Conservation (phyloP, 2,329 filamentous ascomycete genomes). For the Alternaria gaisen region DNA sequence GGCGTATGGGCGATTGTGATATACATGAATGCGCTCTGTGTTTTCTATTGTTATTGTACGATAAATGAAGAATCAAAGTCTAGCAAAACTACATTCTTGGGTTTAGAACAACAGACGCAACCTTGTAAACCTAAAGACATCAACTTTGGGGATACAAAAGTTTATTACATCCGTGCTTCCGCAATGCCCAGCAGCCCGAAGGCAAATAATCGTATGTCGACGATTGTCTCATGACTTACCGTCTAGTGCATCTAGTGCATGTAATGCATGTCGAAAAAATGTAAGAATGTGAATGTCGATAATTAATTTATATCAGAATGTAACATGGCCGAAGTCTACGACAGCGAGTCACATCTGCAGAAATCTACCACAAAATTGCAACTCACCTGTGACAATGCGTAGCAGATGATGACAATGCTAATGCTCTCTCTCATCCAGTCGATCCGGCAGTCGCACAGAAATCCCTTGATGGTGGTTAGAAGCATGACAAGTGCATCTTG, state of each 20-base stretch:
- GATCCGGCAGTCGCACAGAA: constrained; percentile 18
- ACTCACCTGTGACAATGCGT: constrained; percentile 7
- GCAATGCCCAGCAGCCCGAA: not conserved
- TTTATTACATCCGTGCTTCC: not conserved
- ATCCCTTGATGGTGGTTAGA: constrained; percentile 46
- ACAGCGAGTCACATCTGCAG: not conserved
- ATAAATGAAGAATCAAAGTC: not conserved
- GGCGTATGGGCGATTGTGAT: not conserved
- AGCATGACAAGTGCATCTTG: constrained; percentile 37
- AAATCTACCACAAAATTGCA: not conserved
- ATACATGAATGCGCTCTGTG: not conserved
- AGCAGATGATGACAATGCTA: too few species aligned
- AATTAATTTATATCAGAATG: not conserved
- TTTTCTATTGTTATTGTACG: not conserved
- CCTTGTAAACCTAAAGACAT: too few species aligned
- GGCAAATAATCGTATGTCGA: not conserved
- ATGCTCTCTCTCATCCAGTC: not conserved
- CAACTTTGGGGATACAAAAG: not conserved
- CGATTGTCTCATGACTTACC: not conserved
- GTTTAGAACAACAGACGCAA: not conserved
- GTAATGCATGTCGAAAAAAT: not conserved
- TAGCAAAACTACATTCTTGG: not conserved
- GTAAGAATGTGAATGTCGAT: not conserved
- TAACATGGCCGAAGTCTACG: not conserved
- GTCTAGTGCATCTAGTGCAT: too few species aligned